These are phyloP conservation scores for Grosmannia serpens DNA, from an alignment of 2,329 filamentous ascomycete genomes.

Conservation along the genomic window DNA sequence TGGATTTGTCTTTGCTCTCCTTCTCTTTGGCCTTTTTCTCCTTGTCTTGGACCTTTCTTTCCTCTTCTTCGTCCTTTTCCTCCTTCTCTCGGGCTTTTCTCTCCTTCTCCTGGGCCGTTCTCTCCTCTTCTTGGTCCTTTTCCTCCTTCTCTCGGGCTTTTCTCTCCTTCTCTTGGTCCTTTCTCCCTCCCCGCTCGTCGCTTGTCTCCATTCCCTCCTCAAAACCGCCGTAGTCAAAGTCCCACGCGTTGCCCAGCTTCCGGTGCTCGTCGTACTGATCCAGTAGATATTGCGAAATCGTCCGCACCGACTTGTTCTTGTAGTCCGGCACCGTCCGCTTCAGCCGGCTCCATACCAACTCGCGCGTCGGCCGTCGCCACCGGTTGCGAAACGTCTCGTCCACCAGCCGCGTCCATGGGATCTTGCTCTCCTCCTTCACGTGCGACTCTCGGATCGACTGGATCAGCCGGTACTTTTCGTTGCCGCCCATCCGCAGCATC, in stretches of 20 bases:
- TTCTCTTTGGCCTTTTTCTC: background rate
- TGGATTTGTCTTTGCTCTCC: background rate
- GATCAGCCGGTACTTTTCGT: conserved; percentile 33
- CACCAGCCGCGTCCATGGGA: conserved; percentile 35
- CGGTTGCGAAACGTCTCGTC: conserved; percentile 6
- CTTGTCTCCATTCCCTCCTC: background rate
- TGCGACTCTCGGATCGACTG: conserved; percentile 29
- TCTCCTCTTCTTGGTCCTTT: background rate
- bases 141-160: background rate
- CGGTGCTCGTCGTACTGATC: conserved; percentile 6
- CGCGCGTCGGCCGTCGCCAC: conserved; percentile 10
- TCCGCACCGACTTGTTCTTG: conserved; percentile 7
- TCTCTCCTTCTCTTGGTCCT: background rate
- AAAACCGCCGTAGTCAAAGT: conserved; percentile 3
- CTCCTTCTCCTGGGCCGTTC: background rate
- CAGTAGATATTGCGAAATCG: conserved; percentile 9
- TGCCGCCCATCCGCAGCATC: conserved; percentile 27
- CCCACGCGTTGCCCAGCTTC: conserved; percentile 5
- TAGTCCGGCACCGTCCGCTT: conserved; percentile 10
- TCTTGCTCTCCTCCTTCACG: conserved; percentile 30
- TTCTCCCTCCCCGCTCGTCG: background rate
- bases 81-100: background rate
- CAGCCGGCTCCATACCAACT: conserved; percentile 14
- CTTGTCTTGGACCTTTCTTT: background rate
- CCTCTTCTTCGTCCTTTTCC: background rate